phyloP scores from a whole-genome alignment of 2,329 filamentous ascomycete genomes.

The Sporothrix globosa region DNA sequence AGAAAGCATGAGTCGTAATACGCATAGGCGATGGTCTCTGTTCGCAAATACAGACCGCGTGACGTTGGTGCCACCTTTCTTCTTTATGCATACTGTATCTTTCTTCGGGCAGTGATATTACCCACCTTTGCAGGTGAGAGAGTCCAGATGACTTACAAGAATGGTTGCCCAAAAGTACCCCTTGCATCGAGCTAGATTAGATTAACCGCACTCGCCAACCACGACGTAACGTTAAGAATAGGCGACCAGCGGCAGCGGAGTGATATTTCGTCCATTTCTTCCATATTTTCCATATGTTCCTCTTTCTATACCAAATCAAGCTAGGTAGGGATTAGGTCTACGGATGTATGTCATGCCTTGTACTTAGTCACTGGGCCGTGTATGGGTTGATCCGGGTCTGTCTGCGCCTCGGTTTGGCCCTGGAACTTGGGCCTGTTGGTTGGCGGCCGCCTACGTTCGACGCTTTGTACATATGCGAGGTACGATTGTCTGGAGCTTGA shows the following conservation, averaged over 20 bases:
- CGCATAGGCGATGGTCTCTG: background rate
- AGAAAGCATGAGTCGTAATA: background rate
- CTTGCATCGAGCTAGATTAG: constrained; percentile 10
- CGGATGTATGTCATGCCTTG: too few species aligned
- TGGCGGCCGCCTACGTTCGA: constrained; percentile 1
- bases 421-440: background rate
- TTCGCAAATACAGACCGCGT: background rate
- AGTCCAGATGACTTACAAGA: background rate
- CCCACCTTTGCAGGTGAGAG: too few species aligned
- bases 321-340: background rate
- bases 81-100: background rate
- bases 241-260: constrained; percentile 1
- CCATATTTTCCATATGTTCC: background rate
- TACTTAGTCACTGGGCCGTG: background rate
- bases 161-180: background rate
- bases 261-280: constrained; percentile 4
- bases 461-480: background rate
- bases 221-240: constrained; percentile 3
- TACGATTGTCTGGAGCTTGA: background rate
- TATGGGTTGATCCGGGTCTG: background rate
- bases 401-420: background rate
- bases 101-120: background rate
- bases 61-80: background rate
- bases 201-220: background rate
- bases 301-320: background rate